Percentiles rank a stretch among this genome's conserved stretches.
These are phyloP conservation scores for Exophiala dermatitidis DNA, from an alignment of 2,329 filamentous ascomycete genomes.

Conservation along the genomic window DNA sequence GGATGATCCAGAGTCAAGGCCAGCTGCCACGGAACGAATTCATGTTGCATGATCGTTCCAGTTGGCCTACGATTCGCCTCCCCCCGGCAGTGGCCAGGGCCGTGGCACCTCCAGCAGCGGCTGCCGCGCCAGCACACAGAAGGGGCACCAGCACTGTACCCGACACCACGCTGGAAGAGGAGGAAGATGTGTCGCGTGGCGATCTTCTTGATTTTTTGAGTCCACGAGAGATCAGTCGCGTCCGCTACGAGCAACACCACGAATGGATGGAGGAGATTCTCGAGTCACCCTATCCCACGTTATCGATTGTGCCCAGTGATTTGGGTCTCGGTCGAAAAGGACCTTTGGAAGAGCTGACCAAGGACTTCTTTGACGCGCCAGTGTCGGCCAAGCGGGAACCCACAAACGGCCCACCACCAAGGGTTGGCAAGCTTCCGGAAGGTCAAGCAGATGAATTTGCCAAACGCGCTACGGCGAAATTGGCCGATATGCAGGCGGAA, in stretches of 20 bases:
- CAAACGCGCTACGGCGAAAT: constrained; percentile 64
- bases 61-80: constrained; percentile 79
- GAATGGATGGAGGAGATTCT: constrained; percentile 99
- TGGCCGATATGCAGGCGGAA: constrained; percentile 67
- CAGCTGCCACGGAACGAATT: constrained; percentile 87
- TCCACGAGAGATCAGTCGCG: constrained; percentile 78
- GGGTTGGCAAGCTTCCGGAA: constrained; percentile 58
- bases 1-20: constrained; percentile 63
- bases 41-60: constrained; percentile 80
- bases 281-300: constrained; percentile 77
- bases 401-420: constrained; percentile 30
- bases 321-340: constrained; percentile 79
- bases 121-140: constrained; percentile 28
- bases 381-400: constrained; percentile 29
- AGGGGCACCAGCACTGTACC: constrained; percentile 40
- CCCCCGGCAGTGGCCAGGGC: constrained; percentile 37
- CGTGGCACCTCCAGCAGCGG: constrained; percentile 16
- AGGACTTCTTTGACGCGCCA: constrained; percentile 70
- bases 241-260: constrained; percentile 87
- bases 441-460: constrained; percentile 80
- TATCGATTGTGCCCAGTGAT: constrained; percentile 78
- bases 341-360: constrained; percentile 71
- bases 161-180: constrained; percentile 63
- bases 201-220: constrained; percentile 87
- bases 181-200: constrained; percentile 78